These are phyloP conservation scores for Phytopythium mirpurense DNA, from an alignment of 352 stramenopile genomes.

Conservation along the genomic window DNA sequence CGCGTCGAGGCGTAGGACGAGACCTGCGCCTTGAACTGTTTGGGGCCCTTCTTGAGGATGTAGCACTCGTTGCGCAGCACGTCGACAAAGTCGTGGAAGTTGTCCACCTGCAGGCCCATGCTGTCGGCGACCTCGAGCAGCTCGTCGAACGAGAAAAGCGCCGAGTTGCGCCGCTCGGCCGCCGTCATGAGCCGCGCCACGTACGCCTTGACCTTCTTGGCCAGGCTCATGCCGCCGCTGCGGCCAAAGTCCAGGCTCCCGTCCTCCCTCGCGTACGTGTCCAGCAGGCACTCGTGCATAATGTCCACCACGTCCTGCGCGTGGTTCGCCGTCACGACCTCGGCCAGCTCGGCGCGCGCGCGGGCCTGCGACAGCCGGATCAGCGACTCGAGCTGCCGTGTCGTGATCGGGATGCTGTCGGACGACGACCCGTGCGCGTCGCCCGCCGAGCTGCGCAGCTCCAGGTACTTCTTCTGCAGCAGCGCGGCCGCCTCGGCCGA, in stretches of 20 bases:
- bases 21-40: constrained; percentile 74
- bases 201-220: constrained; percentile 81
- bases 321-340: constrained; percentile 91
- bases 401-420: constrained; percentile 90
- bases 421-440: constrained; percentile 34
- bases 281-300: constrained; percentile 91
- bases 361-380: constrained; percentile 90
- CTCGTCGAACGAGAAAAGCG: constrained; percentile 74
- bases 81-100: constrained; percentile 83
- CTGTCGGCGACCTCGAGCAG: constrained; percentile 65
- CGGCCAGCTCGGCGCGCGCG: constrained; percentile 92
- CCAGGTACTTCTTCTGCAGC: constrained; percentile 89
- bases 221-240: constrained; percentile 57
- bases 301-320: constrained; percentile 96
- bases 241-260: constrained; percentile 85
- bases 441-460: constrained; percentile 61
- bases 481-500: constrained; percentile 44
- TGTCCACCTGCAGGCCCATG: constrained; percentile 70
- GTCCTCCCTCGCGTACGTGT: constrained; percentile 88
- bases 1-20: constrained; percentile 41
- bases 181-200: constrained; percentile 71
- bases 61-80: constrained; percentile 85
- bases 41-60: constrained; percentile 76
- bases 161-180: constrained; percentile 46
- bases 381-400: constrained; percentile 94